A percentile compares a stretch with the other conserved stretches of the same genome.
phyloP scores from a whole-genome alignment of 345 rosid genomes.

The Clarkia xantiana region DNA sequence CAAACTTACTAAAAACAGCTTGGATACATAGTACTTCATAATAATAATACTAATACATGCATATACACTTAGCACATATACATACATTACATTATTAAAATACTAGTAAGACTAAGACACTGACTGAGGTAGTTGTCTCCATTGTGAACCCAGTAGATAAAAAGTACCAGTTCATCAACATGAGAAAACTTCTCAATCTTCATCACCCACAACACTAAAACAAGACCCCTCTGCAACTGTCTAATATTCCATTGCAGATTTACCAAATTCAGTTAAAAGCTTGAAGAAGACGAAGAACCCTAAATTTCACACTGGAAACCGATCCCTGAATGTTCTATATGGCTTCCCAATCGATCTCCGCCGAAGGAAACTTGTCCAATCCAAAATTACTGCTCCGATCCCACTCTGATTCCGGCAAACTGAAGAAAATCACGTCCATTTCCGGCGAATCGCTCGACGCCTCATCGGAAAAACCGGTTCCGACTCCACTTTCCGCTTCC shows the following conservation, averaged over 20 bases:
- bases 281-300: neutral
- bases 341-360: constrained; percentile 87
- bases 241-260: constrained; percentile 3
- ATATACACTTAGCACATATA: too few species aligned
- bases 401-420: constrained; percentile 31
- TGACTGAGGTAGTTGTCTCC: too few species aligned
- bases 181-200: neutral
- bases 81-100: too few species aligned
- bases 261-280: neutral
- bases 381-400: constrained; percentile 29
- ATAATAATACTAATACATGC: too few species aligned
- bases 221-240: neutral
- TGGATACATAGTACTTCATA: too few species aligned
- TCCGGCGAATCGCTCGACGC: constrained; percentile 16
- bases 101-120: too few species aligned
- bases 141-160: too few species aligned
- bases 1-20: too few species aligned
- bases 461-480: constrained; percentile 8
- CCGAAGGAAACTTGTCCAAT: constrained; percentile 61
- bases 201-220: neutral
- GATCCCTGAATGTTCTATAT: constrained; percentile 9
- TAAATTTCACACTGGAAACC: neutral
- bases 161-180: too few species aligned
- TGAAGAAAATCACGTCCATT: constrained; percentile 30
- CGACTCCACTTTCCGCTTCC: constrained; percentile 13